A percentile compares a stretch with the other conserved stretches of the same genome.
Conservation (phyloP, 2,329 filamentous ascomycete genomes). For the Beauveria sp. region DNA sequence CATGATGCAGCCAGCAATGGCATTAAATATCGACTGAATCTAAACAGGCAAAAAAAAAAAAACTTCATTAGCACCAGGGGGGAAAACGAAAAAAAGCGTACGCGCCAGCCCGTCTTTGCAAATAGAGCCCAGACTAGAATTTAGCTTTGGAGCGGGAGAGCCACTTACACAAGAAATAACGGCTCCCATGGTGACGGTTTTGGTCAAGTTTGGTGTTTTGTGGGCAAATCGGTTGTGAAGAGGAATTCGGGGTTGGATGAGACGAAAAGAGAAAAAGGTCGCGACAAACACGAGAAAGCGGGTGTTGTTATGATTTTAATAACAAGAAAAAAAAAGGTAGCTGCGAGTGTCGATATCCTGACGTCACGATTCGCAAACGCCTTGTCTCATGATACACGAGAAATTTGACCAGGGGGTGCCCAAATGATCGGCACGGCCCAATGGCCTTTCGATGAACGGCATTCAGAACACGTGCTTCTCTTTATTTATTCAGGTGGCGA, state of each 20-base stretch:
- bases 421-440: neutral
- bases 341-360: conserved; percentile 7
- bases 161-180: conserved; percentile 73
- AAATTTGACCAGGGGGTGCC: neutral
- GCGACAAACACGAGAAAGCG: neutral
- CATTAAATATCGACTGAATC: conserved; percentile 52
- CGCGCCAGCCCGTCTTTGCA: neutral
- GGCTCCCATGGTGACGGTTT: conserved; percentile 58
- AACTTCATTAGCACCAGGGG: neutral
- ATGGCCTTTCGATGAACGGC: neutral
- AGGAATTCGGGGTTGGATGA: neutral
- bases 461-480: neutral
- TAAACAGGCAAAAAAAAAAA: conserved; percentile 21
- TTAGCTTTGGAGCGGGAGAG: neutral
- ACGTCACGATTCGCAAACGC: conserved; percentile 8
- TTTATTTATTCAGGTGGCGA: neutral
- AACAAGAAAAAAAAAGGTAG: neutral
- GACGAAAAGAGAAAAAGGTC: neutral
- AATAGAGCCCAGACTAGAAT: neutral
- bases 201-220: neutral
- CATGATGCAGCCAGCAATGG: conserved; percentile 61
- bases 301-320: neutral
- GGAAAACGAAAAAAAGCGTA: neutral
- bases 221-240: neutral
- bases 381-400: neutral